Percentiles rank a stretch among this genome's conserved stretches.
Evolutionary conservation across 176 grass and related monocot species (phyloP).

Genomic region (Puccinellia tenuiflora): DNA sequence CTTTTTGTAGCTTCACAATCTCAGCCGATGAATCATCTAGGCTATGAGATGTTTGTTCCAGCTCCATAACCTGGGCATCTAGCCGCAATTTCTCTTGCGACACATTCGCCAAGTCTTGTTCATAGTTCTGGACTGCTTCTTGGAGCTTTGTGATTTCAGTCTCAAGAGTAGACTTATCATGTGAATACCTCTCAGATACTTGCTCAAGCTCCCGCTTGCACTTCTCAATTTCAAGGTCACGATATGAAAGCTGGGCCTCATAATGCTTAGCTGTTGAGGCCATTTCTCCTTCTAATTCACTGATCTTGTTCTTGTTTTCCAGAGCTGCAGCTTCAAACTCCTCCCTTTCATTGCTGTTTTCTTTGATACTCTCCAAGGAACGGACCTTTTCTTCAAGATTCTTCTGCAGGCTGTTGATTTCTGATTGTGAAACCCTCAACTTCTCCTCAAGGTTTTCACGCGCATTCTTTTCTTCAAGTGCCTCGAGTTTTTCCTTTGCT

Average conservation of each 20-base stretch:
- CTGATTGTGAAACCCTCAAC: constrained; percentile 28
- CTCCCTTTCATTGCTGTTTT: constrained; percentile 37
- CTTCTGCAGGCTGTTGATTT: constrained; percentile 30
- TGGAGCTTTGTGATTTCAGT: constrained; percentile 40
- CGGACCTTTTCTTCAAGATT: constrained; percentile 29
- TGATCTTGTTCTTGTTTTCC: constrained; percentile 47
- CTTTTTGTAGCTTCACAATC: constrained; percentile 38
- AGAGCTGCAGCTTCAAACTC: constrained; percentile 41
- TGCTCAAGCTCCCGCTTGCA: constrained; percentile 43
- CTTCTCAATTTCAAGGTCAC: constrained; percentile 44
- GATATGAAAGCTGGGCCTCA: constrained; percentile 37
- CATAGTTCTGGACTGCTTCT: constrained; percentile 29
- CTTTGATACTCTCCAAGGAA: constrained; percentile 32
- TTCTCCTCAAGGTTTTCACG: constrained; percentile 45
- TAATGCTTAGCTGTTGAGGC: constrained; percentile 32
- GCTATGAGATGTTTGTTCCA: constrained; percentile 41
- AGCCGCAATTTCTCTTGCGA: constrained; percentile 45
- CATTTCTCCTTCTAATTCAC: constrained; percentile 52
- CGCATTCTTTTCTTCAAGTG: constrained; percentile 55
- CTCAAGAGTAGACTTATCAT: constrained; percentile 59
- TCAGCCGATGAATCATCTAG: constrained; percentile 38
- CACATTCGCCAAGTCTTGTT: constrained; percentile 41
- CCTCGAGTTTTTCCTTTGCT: constrained; percentile 40
- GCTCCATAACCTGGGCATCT: constrained; percentile 32
- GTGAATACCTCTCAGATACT: constrained; percentile 40